Conservation (phyloP, 106 monocot genomes). For the Dioscorea zingiberensis region DNA sequence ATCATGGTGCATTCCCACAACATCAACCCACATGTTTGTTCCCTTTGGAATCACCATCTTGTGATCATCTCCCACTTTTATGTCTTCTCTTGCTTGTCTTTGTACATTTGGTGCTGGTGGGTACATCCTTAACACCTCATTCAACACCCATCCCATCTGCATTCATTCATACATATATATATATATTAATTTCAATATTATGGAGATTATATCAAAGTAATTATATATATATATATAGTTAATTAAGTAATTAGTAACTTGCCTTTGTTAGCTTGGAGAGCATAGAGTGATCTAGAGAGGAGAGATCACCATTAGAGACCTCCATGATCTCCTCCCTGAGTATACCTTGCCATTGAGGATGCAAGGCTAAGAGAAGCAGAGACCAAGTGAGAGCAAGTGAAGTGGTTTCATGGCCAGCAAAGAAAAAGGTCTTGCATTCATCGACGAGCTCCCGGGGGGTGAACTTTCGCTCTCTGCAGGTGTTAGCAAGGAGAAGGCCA, state of each 20-base stretch:
- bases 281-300: background rate
- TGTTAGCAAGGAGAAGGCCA: background rate
- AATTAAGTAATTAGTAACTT: background rate
- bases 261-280: background rate
- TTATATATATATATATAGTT: background rate
- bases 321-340: slow-evolving; percentile 5
- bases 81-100: slow-evolving; percentile 40
- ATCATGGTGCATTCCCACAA: slow-evolving; percentile 6
- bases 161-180: background rate
- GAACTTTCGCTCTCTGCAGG: background rate
- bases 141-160: slow-evolving; percentile 80
- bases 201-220: background rate
- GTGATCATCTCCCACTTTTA: slow-evolving; percentile 1
- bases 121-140: slow-evolving; percentile 64
- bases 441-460: slow-evolving; percentile 3
- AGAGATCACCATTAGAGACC: background rate
- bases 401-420: slow-evolving; percentile 13
- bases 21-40: slow-evolving; percentile 7
- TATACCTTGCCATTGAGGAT: slow-evolving; percentile 6
- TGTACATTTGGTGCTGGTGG: slow-evolving; percentile 60
- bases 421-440: slow-evolving; percentile 20
- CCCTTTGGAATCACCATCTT: slow-evolving; percentile 5
- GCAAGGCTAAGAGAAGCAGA: background rate
- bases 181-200: too few species aligned
- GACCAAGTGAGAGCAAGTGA: slow-evolving; percentile 8